Evolutionary conservation across 768 basidiomycete genomes (phyloP).

Genomic region (Suillus paluster): DNA sequence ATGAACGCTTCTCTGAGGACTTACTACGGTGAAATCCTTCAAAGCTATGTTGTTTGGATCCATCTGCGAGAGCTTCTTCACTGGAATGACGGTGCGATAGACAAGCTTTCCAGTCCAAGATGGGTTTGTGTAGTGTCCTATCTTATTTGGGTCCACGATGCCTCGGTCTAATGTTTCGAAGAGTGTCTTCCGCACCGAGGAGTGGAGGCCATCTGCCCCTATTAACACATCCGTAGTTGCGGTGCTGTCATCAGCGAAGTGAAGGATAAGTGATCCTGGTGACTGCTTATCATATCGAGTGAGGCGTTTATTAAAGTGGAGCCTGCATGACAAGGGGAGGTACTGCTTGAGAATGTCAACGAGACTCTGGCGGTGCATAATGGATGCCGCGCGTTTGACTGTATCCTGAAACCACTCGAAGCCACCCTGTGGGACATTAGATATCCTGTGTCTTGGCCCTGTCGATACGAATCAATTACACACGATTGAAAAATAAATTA

Average conservation of each 20-base stretch:
- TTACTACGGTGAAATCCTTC: too few species aligned
- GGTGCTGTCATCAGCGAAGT: conserved; percentile 38
- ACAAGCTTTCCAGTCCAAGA: conserved; percentile 44
- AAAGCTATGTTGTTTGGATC: conserved; percentile 23
- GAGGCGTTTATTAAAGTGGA: conserved; percentile 37
- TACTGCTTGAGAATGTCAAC: conserved; percentile 26
- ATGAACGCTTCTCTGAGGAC: too few species aligned
- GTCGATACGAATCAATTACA: background rate
- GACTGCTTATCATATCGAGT: conserved; percentile 22
- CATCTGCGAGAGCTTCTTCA: conserved; percentile 26
- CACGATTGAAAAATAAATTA: too few species aligned
- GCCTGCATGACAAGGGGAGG: conserved; percentile 21
- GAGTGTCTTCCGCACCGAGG: conserved; percentile 17
- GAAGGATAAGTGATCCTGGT: conserved; percentile 17
- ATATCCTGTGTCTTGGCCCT: conserved; percentile 9
- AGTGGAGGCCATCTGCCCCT: conserved; percentile 45
- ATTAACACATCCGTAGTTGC: conserved; percentile 43
- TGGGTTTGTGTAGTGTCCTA: conserved; percentile 24
- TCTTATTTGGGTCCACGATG: conserved; percentile 17
- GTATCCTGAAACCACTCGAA: conserved; percentile 18
- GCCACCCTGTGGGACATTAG: conserved; percentile 7
- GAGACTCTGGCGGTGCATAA: conserved; percentile 31
- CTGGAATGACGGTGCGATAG: conserved; percentile 42
- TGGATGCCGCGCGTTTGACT: background rate
- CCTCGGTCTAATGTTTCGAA: conserved; percentile 24